Conservation (phyloP, 2,329 filamentous ascomycete species). For the Aspergillus calidoustus region DNA sequence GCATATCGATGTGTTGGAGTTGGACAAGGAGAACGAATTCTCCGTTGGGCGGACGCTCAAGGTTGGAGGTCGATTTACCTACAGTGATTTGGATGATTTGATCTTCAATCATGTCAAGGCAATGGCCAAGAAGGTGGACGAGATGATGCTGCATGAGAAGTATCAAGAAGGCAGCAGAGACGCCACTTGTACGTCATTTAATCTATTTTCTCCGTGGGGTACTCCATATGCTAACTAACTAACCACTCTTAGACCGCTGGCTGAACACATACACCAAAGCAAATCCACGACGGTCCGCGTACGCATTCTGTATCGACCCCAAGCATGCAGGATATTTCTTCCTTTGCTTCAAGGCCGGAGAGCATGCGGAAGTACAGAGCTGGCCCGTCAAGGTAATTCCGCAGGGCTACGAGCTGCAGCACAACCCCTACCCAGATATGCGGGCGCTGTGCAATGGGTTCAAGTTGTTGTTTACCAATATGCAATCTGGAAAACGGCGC, state of each 20-base stretch:
- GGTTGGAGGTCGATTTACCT: constrained; percentile 86
- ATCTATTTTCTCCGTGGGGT: not conserved
- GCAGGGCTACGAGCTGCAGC: constrained; percentile 88
- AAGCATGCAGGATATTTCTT: constrained; percentile 94
- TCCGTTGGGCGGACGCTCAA: constrained; percentile 85
- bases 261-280: constrained; percentile 93
- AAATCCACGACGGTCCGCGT: constrained; percentile 90
- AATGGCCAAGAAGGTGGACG: constrained; percentile 96
- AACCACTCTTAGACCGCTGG: constrained; percentile 74
- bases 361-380: constrained; percentile 71
- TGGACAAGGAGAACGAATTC: constrained; percentile 97
- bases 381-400: constrained; percentile 92
- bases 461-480: constrained; percentile 79
- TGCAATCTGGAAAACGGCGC: constrained; percentile 50
- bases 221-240: not conserved
- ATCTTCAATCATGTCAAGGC: constrained; percentile 97
- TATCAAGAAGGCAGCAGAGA: constrained; percentile 80
- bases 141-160: constrained; percentile 93
- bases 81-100: constrained; percentile 94
- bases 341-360: constrained; percentile 93
- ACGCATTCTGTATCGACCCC: constrained; percentile 92
- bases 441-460: constrained; percentile 94
- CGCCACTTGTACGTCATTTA: constrained; percentile 74
- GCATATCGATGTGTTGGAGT: constrained; percentile 94
- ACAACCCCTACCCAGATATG: constrained; percentile 92